Percentiles rank a stretch among this genome's conserved stretches.
Evolutionary conservation across 1,139 yeast genomes (phyloP).

Genomic region (Protomyces pachydermus): DNA sequence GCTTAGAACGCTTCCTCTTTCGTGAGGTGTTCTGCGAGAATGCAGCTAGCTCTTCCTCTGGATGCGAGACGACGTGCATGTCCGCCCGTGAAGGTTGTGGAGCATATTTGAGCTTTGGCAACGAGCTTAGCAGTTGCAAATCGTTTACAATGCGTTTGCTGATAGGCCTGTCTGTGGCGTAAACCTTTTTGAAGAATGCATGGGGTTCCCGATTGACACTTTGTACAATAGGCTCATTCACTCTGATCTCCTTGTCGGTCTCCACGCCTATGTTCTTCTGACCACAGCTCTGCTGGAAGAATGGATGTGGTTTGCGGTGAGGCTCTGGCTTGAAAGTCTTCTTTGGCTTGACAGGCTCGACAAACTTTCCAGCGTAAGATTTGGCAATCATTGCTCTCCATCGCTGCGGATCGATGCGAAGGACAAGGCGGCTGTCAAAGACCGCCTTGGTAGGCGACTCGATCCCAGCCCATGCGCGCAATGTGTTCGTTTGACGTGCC

Average conservation of each 20-base stretch:
- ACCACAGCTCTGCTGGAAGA: background rate
- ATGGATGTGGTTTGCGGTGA: background rate
- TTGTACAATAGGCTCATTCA: background rate
- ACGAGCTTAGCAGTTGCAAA: background rate
- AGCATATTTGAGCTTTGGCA: background rate
- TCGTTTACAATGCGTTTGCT: no score
- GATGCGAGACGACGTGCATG: background rate
- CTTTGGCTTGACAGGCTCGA: background rate
- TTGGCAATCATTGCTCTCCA: background rate
- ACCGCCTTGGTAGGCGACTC: background rate
- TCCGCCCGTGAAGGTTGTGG: conserved; percentile 1
- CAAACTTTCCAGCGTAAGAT: background rate
- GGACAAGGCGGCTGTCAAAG: background rate
- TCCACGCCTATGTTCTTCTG: background rate
- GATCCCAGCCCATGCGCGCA: conserved; percentile 20
- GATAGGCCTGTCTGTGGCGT: background rate
- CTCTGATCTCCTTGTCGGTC: background rate
- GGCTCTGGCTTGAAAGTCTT: background rate
- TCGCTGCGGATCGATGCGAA: background rate
- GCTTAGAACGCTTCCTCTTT: background rate
- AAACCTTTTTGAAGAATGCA: background rate
- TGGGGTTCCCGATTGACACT: background rate
- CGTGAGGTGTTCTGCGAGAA: background rate
- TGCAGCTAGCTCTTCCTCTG: background rate
- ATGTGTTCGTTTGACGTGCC: conserved; percentile 5